Base-by-base conservation (phyloP, 2,329 filamentous ascomycete species). In the Fusarium zealandicum region DNA sequence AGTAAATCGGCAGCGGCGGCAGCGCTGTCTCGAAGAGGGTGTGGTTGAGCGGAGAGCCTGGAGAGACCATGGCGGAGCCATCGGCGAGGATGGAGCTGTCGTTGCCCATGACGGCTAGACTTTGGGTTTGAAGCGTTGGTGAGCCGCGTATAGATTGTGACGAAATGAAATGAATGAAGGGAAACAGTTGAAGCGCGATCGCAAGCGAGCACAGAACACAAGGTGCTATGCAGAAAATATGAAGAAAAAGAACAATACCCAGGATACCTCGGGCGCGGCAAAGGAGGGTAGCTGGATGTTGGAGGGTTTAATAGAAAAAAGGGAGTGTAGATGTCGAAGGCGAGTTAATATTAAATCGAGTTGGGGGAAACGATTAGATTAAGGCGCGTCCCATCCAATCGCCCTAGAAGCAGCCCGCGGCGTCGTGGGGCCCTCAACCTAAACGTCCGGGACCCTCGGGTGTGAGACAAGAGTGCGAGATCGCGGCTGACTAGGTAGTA, bases 1-100 rank as follows among this genome's bases (percentile, higher is more conserved):
- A 86, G 78, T 96, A 97, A n/a, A 82, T 76, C 41, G 95, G 93
- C 37, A 98, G 86, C 45, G 93, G 90, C 65, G 93, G 93, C 46
- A 98, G 83, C 39, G 70, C 64, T 48, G 72, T 69, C 69, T 87
- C 85, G 75, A 80, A 80, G 63, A 83, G 72, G 14, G 82, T 82
- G 51, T 78, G 72, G 71, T 85, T 87, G 51, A 63, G 47, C n/a
- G 51, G 51, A 18, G 51, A 54, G 59, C 59, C 59, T 18, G 59
- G 51, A 28, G 54, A 27, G 69, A 73, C 72, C 77, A 81, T 80
- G 67, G 65, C 68, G 68, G 71, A 63, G 57, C 70, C 65, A 51
- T 69, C 64, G 52, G 69, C 64, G 52, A 66, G 59, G 38, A 63
- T 61, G 47, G 66, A 63, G 45, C 66, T 59, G 59, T 73, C 66